Evolutionary conservation across 805 yeast genomes (phyloP), one percentile per base, ranked within the genome.

Genomic region (Saccharomycopsis javanensis): DNA sequence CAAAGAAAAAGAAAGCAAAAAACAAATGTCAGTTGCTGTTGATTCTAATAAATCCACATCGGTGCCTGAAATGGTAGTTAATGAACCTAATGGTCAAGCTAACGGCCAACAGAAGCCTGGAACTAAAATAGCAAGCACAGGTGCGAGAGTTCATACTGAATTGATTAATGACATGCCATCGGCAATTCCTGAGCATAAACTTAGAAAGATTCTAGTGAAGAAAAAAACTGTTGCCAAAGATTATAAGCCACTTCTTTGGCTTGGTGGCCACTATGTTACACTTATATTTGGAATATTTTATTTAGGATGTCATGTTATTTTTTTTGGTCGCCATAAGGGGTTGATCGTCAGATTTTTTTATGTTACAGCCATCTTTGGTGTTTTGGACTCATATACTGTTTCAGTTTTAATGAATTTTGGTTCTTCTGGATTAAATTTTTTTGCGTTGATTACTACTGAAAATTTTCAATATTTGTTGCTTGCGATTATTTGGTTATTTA

Each of bases 401-500:
- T 76, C 88, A 1, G 72, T 81, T 55, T 64, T 77, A 33, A 83
- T 84, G 51, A 81, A 80, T 62, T 83, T 82, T 71, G 83, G 83
- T 25, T 72, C 80, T 18, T 71, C 74, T 30, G 74, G 77, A 55
- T 95, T 96, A 5, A 75, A 83, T 4, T 76, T 81, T 66, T 77
- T 78, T 57, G 80, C 83, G 4, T 72, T 90, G 66, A 66, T 88
- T 56, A 82, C 90, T 8, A 80, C 88, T 25, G 88, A 81, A 63
- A 86, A 87, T 67, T 86, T 86, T 74, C 96, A 88, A 69, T 80
- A 79, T 65, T 71, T 82, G 56, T 60, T 79, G 2, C 69, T 86
- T 56, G 79, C 83, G 0, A 28, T 67, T 2, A 70, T 81, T 18
- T 86, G 92, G 92, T 65, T 80, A 52, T 68, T 84, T 56, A 79